Base-by-base conservation (phyloP, 2,329 filamentous ascomycete genomes). In the Ceratocystis alfenasii region DNA sequence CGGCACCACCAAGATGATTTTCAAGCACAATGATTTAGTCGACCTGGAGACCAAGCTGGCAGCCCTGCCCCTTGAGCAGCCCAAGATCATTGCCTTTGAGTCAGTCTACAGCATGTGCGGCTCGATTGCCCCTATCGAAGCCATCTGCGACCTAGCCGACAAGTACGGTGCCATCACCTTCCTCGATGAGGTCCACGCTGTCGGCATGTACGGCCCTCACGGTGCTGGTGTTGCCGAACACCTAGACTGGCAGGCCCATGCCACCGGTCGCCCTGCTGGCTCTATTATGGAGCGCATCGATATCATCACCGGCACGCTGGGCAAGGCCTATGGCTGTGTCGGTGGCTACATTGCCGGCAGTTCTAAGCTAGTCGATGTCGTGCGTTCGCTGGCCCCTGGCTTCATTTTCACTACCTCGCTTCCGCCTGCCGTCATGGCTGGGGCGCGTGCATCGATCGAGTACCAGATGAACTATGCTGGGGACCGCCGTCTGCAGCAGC, bases 81-180 rank as follows among this genome's bases (percentile, higher is more conserved):
- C 94, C 67, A 99, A 99, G 80, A 96, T 99, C 70, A 99, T 99
- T 70, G 94, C 94, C 1, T 99, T 97, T 70, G 94, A 99, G 78
- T 96, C 91, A 36, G 94, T 99, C 2, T 99, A 99, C 79, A 96
- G 91, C 79, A 99, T 99, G 94, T 99, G 94, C 74, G 94, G 94
- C 69, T 96, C 91, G 17, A 90, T 99, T 74, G 94, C 91, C 0
- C 94, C 94, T 0, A 99, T 99, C 71, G 90, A 92, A 77, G 87
- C 87, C 73, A 97, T 99, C 69, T 97, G 93, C 75, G 91, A 99
- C 74, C 79, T 99, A 65, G 93, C 94, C 8, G 92, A 97, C 69
- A 96, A 96, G 79, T 99, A 99, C 74, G 94, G 94, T 67, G 94
- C 94, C 48, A 86, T 99, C 69, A 99, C 94, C 71, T 99, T 99